These are phyloP conservation scores for Aspergillus hancockii DNA, from an alignment of 495 filamentous ascomycete genomes.

Conservation along the genomic window DNA sequence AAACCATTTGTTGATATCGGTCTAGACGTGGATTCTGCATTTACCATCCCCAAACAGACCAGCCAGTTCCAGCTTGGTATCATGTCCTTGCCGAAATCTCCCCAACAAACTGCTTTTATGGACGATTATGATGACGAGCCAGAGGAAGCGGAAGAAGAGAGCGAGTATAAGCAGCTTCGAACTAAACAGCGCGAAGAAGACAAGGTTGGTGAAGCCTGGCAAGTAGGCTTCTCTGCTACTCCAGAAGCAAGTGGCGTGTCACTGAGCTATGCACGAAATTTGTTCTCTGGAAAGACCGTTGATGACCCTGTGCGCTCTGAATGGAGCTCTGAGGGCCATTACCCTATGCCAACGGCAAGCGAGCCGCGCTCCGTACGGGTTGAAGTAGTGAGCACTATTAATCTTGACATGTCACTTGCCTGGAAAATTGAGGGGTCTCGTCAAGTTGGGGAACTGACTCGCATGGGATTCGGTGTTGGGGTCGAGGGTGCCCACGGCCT, in stretches of 20 bases:
- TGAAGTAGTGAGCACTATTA: constrained; percentile 27
- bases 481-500: constrained; percentile 35
- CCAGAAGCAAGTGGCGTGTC: constrained; percentile 31
- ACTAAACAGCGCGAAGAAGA: constrained; percentile 24
- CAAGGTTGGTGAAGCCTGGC: constrained; percentile 37
- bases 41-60: constrained; percentile 19
- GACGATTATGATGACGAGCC: constrained; percentile 31
- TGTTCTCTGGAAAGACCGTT: constrained; percentile 41
- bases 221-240: constrained; percentile 26
- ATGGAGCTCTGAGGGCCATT: constrained; percentile 47
- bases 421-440: constrained; percentile 44
- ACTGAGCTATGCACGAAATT: constrained; percentile 41
- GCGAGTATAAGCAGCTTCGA: constrained; percentile 16
- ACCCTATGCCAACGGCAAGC: constrained; percentile 31
- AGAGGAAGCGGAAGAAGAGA: constrained; percentile 29
- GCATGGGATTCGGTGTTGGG: constrained; percentile 42
- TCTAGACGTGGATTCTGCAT: constrained; percentile 23
- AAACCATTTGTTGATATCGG: constrained; percentile 25
- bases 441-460: constrained; percentile 39
- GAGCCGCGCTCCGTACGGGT: constrained; percentile 40
- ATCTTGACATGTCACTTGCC: constrained; percentile 25
- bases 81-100: constrained; percentile 25
- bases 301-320: constrained; percentile 36
- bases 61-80: constrained; percentile 41
- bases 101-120: constrained; percentile 10